Percentiles rank a stretch among this genome's conserved stretches.
Evolutionary conservation across 108 stramenopile genomes (phyloP).

Genomic region (Skeletonema tropicum): DNA sequence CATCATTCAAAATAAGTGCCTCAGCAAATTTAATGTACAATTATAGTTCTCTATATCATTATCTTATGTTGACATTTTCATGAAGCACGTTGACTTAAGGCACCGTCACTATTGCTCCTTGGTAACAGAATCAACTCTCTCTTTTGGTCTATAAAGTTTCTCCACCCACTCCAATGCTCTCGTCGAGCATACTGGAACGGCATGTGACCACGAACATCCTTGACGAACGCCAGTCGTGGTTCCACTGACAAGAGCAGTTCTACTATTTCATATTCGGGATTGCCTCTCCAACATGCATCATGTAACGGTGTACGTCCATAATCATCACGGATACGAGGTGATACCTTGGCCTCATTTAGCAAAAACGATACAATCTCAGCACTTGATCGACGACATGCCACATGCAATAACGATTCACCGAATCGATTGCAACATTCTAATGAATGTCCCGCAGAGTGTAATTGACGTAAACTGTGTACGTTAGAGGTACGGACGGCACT

Average conservation of each 20-base stretch:
- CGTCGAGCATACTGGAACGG: constrained; percentile 78
- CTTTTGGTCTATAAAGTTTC: constrained; percentile 52
- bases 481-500: constrained; percentile 60
- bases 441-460: constrained; percentile 21
- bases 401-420: constrained; percentile 83
- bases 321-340: constrained; percentile 75
- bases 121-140: constrained; percentile 20
- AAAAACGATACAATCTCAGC: constrained; percentile 64
- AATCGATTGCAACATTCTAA: constrained; percentile 81
- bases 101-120: neutral
- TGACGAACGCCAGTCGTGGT: constrained; percentile 60
- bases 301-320: constrained; percentile 88
- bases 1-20: too few species aligned
- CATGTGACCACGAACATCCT: constrained; percentile 67
- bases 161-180: constrained; percentile 69
- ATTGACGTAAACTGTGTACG: constrained; percentile 50
- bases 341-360: constrained; percentile 52
- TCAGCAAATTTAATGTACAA: too few species aligned
- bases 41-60: too few species aligned
- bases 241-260: constrained; percentile 58
- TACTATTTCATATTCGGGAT: constrained; percentile 62
- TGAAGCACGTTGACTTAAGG: neutral
- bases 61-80: too few species aligned
- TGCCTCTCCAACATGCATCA: constrained; percentile 88
- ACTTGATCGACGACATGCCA: constrained; percentile 84